phyloP scores from a whole-genome alignment of 345 rosid genomes.

The Fremontodendron californicum region DNA sequence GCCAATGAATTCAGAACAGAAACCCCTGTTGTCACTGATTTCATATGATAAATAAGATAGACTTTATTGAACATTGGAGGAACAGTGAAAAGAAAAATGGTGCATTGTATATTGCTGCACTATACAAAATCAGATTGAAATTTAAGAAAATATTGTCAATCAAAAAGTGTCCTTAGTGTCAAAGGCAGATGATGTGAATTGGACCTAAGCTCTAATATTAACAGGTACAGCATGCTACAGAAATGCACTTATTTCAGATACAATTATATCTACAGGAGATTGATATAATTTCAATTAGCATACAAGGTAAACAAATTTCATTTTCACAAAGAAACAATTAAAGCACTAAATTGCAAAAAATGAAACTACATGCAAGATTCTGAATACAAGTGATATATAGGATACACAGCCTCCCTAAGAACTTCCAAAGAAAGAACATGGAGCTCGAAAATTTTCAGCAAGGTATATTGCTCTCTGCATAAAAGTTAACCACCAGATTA shows the following conservation, averaged over 20 bases:
- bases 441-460: conserved; percentile 47
- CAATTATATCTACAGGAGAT: background rate
- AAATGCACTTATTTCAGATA: background rate
- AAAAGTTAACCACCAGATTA: conserved; percentile 17
- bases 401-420: conserved; percentile 79
- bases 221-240: conserved; percentile 13
- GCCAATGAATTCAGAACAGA: background rate
- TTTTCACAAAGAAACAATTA: background rate
- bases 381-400: conserved; percentile 27
- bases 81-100: background rate
- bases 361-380: background rate
- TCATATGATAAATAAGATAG: background rate
- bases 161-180: background rate
- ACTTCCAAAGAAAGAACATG: conserved; percentile 66
- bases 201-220: conserved; percentile 4
- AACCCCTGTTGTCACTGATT: background rate
- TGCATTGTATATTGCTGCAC: background rate
- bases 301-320: conserved; percentile 13
- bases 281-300: conserved; percentile 3
- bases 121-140: conserved; percentile 1
- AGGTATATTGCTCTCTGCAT: conserved; percentile 50
- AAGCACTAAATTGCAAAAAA: background rate
- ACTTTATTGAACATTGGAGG: background rate
- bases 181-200: background rate
- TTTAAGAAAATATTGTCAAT: background rate